phyloP scores from a whole-genome alignment of 208 protist species.

The Trypanosoma lewisi region DNA sequence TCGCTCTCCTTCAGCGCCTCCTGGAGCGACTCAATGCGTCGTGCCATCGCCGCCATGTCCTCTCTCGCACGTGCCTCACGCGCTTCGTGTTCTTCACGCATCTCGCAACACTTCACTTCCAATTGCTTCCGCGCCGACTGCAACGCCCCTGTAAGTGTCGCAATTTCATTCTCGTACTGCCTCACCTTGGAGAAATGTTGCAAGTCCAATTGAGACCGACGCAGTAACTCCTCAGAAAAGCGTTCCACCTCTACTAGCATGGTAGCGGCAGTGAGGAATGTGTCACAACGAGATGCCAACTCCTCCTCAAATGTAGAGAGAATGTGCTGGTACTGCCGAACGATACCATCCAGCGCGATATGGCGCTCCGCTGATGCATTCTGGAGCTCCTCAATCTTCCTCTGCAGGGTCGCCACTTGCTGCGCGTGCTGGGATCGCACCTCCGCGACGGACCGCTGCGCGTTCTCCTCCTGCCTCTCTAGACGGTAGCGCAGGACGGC shows the following conservation, averaged over 20 bases:
- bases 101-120: not conserved
- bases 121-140: not conserved
- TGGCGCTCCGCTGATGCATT: not conserved
- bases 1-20: constrained; percentile 13
- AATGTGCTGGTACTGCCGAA: constrained; percentile 32
- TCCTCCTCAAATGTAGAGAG: constrained; percentile 31
- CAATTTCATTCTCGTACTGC: constrained; percentile 2
- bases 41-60: constrained; percentile 1
- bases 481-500: constrained; percentile 3
- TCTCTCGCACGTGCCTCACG: constrained; percentile 1
- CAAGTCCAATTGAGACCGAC: constrained; percentile 30
- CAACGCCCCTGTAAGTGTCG: constrained; percentile 1
- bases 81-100: constrained; percentile 14
- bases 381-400: not conserved
- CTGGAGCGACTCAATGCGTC: constrained; percentile 16
- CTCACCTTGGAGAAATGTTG: not conserved
- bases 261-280: constrained; percentile 31
- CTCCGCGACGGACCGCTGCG: constrained; percentile 1
- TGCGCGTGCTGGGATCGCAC: constrained; percentile 6
- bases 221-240: constrained; percentile 36
- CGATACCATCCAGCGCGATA: not conserved
- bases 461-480: constrained; percentile 8
- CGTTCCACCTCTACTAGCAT: constrained; percentile 37
- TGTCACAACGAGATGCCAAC: constrained; percentile 26
- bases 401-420: constrained; percentile 1